Evolutionary conservation across 768 basidiomycete species (phyloP).

Genomic region (Dentipellis sp.): DNA sequence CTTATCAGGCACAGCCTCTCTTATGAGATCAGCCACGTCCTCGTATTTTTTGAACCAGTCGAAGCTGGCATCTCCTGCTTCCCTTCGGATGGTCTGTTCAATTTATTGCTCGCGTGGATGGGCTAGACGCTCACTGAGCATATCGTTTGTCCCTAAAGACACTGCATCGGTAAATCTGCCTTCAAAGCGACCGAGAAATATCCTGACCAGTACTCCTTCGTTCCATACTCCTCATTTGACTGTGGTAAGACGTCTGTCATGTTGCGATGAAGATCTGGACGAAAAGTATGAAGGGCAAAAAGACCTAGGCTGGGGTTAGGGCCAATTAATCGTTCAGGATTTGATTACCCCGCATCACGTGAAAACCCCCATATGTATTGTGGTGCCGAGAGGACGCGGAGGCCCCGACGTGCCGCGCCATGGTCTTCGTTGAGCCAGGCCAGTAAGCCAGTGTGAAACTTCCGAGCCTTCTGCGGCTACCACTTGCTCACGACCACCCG

Average conservation of each 20-base stretch:
- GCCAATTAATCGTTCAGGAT: background rate
- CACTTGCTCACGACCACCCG: background rate
- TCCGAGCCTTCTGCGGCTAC: background rate
- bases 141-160: constrained; percentile 58
- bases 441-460: background rate
- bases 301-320: background rate
- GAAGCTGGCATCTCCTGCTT: constrained; percentile 48
- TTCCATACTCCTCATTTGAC: constrained; percentile 63
- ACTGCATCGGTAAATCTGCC: background rate
- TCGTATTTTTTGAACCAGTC: constrained; percentile 86
- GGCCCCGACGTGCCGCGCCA: too few relatives aligned
- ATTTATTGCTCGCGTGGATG: background rate
- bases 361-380: background rate
- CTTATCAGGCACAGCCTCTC: constrained; percentile 54
- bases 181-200: background rate
- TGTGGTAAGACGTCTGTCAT: constrained; percentile 32
- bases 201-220: constrained; percentile 56
- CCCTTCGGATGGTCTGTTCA: constrained; percentile 29
- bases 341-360: background rate
- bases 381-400: too few relatives aligned
- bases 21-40: constrained; percentile 57
- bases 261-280: background rate
- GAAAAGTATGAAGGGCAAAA: background rate
- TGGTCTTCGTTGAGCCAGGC: too few relatives aligned
- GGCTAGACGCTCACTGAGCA: constrained; percentile 34